These are phyloP conservation scores for Aspergillus nidulans DNA, from an alignment of 495 filamentous ascomycete genomes.

Conservation along the genomic window DNA sequence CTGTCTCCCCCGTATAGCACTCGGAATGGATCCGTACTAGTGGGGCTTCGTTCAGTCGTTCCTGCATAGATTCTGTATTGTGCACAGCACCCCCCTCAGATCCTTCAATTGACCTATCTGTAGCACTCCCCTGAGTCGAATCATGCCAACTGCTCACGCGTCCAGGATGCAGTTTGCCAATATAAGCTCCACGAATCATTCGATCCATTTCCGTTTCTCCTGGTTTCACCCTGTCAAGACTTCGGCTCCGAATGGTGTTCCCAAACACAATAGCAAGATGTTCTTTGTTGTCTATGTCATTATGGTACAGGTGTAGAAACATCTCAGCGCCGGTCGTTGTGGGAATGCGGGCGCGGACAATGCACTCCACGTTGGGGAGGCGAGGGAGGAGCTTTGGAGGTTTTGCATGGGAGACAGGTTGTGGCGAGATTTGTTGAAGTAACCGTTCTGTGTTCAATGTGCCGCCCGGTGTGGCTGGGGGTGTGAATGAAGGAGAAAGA, in stretches of 20 bases:
- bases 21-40: constrained; percentile 95
- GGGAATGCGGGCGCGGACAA: constrained; percentile 79
- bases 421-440: constrained; percentile 25
- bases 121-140: constrained; percentile 16
- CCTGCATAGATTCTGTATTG: neutral
- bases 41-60: constrained; percentile 44
- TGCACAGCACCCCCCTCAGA: constrained; percentile 6
- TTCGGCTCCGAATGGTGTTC: constrained; percentile 70
- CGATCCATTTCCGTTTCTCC: constrained; percentile 96
- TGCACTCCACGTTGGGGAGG: constrained; percentile 72
- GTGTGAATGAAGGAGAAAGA: constrained; percentile 74
- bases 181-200: constrained; percentile 91
- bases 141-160: constrained; percentile 64
- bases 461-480: constrained; percentile 67
- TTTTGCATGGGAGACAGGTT: constrained; percentile 38
- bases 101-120: neutral
- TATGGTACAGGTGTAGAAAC: constrained; percentile 94
- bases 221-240: constrained; percentile 70
- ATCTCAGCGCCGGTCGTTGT: constrained; percentile 89
- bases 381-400: constrained; percentile 62
- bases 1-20: constrained; percentile 98
- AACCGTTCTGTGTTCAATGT: constrained; percentile 48
- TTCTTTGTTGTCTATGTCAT: constrained; percentile 89
- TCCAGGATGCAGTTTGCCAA: constrained; percentile 81
- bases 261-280: constrained; percentile 98